Evolutionary conservation across 2,329 filamentous ascomycete species (phyloP), one percentile per base, ranked within the genome.

Genomic region (Corynespora cassiicola): DNA sequence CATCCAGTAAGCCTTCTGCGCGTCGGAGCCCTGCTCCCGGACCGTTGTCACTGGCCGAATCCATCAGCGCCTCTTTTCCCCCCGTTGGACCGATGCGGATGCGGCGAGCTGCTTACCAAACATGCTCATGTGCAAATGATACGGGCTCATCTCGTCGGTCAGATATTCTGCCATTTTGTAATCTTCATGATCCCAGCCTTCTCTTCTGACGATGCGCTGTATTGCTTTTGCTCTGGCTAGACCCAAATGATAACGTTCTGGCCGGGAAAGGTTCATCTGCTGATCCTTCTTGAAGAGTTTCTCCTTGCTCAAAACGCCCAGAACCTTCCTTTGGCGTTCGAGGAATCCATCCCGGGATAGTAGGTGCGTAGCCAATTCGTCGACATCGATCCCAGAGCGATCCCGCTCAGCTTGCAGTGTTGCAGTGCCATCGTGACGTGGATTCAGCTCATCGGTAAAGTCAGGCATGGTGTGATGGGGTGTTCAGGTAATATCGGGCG

Each of bases 141-240:
- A 80, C 4, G 76, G 76, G 23, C 69, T 74, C 46, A 79, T 76
- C 55, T 80, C 76, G 42, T 80, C 76, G 26, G 72, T 72, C 7
- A 80, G 65, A 50, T 79, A 78, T 47, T 73, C 72, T 0, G 73
- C 72, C 72, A 79, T 78, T 31, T 67, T 65, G 39, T 74, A 72
- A 41, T 79, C 76, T n/a, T 75, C 72, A 19, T 66, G 52, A 43
- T 70, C 68, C 77, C 77, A 79, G 25, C 60, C 56, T 53, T 77
- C 63, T 42, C 74, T 66, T 32, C 73, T 66, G 6, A 65, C 64
- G 15, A 77, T 57, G 30, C 76, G 66, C 25, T 75, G 68, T 4
- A 79, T 65, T 25, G 71, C 69, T 57, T 80, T 80, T 36, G 74
- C 75, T 40, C 76, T 63, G 8, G 75, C 76, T 12, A 80, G 68